Base-by-base conservation (phyloP, 2,329 filamentous ascomycete genomes). In the Atkinsonella texensis region DNA sequence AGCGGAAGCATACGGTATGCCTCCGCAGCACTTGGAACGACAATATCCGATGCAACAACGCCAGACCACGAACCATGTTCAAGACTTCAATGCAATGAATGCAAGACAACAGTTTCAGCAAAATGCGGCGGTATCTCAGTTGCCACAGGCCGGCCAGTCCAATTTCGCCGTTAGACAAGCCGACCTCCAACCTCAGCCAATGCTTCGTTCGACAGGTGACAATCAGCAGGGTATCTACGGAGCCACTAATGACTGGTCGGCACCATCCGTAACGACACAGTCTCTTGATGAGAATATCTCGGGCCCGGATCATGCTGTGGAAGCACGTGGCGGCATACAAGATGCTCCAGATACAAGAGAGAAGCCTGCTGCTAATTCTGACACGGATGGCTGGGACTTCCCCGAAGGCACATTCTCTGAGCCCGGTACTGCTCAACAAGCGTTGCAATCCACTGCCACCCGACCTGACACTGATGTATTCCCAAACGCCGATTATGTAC, bases 401-500 rank as follows among this genome's bases (percentile, higher is more conserved):
- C 88, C 91, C 50, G 89, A 96, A 53, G 76, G 81, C 9, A 73
- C 76, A n/a, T 80, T 82, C 49, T 70, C 79, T 0, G 84, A 87
- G 41, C 69, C 78, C 12, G 63, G 65, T 43, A 65, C 70, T 32
- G 59, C 65, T 5, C 74, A 77, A 45, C 67, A 63, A 28, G 62
- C 57, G 1, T 71, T 74, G 48, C 75, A 76, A 51, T 65, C 74
- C 11, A 68, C 67, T 33, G 73, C 61, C 57, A 84, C 66, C 69
- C 82, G 90, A 55, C 89, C 89, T 1, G 91, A 96, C 62, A 93
- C 84, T 0, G 91, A 96, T 66, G 77, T 80, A 4, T 97, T 97
- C 56, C 90, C 91, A 1, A 83, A 81, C 45, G 86, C 89, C 43
- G 89, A 89, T 52, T 85, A 85, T 55, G 74, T 85, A 9, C 79